Base-by-base conservation (phyloP, 805 yeast species). In the Wickerhamiella sorbophila region DNA sequence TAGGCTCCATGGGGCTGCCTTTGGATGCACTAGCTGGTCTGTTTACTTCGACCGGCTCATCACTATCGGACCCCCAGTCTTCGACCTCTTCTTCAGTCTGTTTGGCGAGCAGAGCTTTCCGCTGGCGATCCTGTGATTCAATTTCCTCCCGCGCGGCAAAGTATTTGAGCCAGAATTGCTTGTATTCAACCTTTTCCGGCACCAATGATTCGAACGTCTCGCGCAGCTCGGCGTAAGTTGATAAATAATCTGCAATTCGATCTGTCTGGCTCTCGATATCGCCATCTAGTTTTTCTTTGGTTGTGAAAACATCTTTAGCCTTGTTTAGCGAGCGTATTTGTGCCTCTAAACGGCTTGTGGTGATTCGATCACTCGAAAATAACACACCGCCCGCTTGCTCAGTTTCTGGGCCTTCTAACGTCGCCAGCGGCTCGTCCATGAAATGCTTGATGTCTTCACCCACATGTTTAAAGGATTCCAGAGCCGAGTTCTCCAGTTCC, bases 141-240 rank as follows among this genome's bases (percentile, higher is more conserved):
- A 84, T 72, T 49, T 67, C 66, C 10, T 61, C 57, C 44, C 70
- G 72, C 52, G 70, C 64, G 41, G 62, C 65, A 59, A 74, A 79
- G 60, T 83, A 86, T 27, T 77, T 68, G 36, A 65, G 62, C 96
- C 96, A 87, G 58, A 87, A 87, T 37, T 65, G 64, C 20, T 69
- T 63, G 51, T 77, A 79, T 3, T 72, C 53, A 31, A 78, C 59
- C 50, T 70, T 57, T 5, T 67, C 71, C 0, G 94, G 94, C 1
- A 86, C 94, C 5, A 85, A 56, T 22, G 63, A 61, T 42, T 74
- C 71, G 74, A 75, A 74, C 32, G 81, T 59, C 26, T 61, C 61
- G 20, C 65, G 61, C 46, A 85, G 68, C 19, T 74, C 70, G 4
- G 72, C 66, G 48, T 74, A 69, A 40, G 62, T 55, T 16, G 63